Evolutionary conservation across 2,329 filamentous ascomycete genomes (phyloP).

Genomic region (Sclerotinia minor): DNA sequence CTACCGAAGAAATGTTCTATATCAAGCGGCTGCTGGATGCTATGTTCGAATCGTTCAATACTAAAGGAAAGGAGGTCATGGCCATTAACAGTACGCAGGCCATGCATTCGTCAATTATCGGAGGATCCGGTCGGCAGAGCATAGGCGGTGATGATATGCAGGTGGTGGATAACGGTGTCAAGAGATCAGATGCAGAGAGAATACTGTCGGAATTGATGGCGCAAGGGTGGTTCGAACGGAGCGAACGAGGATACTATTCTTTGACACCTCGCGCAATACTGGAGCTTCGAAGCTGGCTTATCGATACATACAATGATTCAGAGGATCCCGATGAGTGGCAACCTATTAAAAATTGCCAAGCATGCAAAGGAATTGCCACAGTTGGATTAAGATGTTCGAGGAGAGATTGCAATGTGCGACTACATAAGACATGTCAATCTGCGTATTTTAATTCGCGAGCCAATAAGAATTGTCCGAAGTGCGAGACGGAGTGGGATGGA

Average conservation of each 20-base stretch:
- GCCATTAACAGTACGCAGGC: slow-evolving; percentile 80
- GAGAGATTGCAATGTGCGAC: slow-evolving; percentile 63
- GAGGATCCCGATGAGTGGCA: slow-evolving; percentile 61
- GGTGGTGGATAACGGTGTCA: slow-evolving; percentile 59
- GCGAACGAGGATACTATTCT: slow-evolving; percentile 68
- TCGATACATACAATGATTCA: slow-evolving; percentile 86
- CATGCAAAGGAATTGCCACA: slow-evolving; percentile 88
- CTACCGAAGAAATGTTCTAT: slow-evolving; percentile 82
- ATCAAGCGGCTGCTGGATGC: slow-evolving; percentile 83
- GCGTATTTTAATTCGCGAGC: slow-evolving; percentile 66
- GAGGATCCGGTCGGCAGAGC: slow-evolving; percentile 45
- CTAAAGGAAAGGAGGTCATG: slow-evolving; percentile 75
- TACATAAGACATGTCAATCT: slow-evolving; percentile 76
- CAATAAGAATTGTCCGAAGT: slow-evolving; percentile 64
- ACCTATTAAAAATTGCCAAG: slow-evolving; percentile 82
- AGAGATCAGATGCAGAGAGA: slow-evolving; percentile 73
- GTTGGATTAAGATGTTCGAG: slow-evolving; percentile 75
- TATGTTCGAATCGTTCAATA: slow-evolving; percentile 92
- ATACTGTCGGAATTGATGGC: slow-evolving; percentile 69
- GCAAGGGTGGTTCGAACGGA: slow-evolving; percentile 84
- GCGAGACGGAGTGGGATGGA: slow-evolving; percentile 51
- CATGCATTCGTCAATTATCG: slow-evolving; percentile 65
- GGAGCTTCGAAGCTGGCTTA: slow-evolving; percentile 80
- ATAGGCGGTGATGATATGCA: slow-evolving; percentile 38
- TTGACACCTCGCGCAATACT: slow-evolving; percentile 76